These are phyloP conservation scores for Sporodiniella umbellata DNA, from an alignment of 371 early-diverging fungal genomes.

Conservation along the genomic window DNA sequence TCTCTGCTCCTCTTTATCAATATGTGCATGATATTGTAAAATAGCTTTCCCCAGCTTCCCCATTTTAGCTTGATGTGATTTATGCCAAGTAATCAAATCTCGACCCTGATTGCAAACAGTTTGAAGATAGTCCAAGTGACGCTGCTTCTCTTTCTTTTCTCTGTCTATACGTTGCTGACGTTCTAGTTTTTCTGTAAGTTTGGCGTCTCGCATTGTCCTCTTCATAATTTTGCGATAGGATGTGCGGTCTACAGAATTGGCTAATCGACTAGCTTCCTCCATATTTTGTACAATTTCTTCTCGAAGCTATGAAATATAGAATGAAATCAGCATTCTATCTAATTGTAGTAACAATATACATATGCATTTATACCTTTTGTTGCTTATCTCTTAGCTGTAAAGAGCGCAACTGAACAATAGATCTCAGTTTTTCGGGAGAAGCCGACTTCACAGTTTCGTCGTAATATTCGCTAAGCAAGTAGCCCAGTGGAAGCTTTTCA, in stretches of 20 bases:
- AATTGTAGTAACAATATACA: too few relatives aligned
- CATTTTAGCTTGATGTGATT: slow-evolving; percentile 61
- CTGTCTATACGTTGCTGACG: slow-evolving; percentile 83
- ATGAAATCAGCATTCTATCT: too few relatives aligned
- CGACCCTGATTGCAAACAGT: slow-evolving; percentile 75
- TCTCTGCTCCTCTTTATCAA: slow-evolving; percentile 90
- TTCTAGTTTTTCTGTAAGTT: slow-evolving; percentile 86
- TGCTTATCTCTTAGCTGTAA: slow-evolving; percentile 78
- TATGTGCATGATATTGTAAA: slow-evolving; percentile 69
- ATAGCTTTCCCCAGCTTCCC: slow-evolving; percentile 76
- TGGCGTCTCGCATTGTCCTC: slow-evolving; percentile 80
- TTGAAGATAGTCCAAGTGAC: slow-evolving; percentile 74
- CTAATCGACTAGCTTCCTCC: slow-evolving; percentile 67
- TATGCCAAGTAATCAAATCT: slow-evolving; percentile 70
- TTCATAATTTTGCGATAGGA: slow-evolving; percentile 84
- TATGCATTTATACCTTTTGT: slow-evolving; percentile 39
- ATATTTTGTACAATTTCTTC: slow-evolving; percentile 72
- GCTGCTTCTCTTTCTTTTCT: slow-evolving; percentile 81
- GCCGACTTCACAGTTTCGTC: slow-evolving; percentile 34
- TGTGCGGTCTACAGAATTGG: slow-evolving; percentile 75
- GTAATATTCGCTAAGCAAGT: slow-evolving; percentile 29
- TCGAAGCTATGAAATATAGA: slow-evolving; percentile 55
- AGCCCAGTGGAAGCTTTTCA: slow-evolving; percentile 20
- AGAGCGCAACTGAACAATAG: slow-evolving; percentile 80
- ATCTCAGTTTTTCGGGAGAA: slow-evolving; percentile 43